These are phyloP conservation scores for Ambrosiella beaveri DNA, from an alignment of 2,329 filamentous ascomycete species.

Conservation along the genomic window DNA sequence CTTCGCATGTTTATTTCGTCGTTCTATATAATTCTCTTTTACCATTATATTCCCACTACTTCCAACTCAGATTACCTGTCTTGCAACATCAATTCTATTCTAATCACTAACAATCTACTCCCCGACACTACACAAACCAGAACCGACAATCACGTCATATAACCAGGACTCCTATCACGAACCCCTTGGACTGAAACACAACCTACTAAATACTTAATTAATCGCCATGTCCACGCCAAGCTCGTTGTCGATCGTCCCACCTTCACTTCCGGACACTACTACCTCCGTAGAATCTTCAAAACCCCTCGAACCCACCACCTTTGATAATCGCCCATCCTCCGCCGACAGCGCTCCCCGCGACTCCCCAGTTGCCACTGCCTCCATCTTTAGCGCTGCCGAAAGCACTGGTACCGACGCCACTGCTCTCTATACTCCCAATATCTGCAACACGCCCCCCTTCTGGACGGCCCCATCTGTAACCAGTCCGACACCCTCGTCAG, in stretches of 20 bases:
- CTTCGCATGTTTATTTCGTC: too few species aligned
- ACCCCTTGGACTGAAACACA: neutral
- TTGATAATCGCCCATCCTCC: neutral
- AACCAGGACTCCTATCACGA: neutral
- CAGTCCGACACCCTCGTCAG: neutral
- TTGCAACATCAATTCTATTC: too few species aligned
- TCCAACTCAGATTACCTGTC: too few species aligned
- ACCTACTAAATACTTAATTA: neutral
- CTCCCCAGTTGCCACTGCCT: conserved; percentile 3
- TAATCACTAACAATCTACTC: neutral
- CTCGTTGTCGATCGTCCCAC: conserved; percentile 5
- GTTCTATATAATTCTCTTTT: too few species aligned
- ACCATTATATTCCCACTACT: too few species aligned
- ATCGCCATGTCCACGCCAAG: conserved; percentile 5
- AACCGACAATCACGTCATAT: neutral
- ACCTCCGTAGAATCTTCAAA: neutral
- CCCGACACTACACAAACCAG: neutral
- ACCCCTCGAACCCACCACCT: neutral
- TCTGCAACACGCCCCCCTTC: conserved; percentile 9
- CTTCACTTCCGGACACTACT: neutral
- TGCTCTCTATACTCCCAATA: conserved; percentile 4
- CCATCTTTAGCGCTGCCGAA: conserved; percentile 7
- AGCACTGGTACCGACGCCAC: conserved; percentile 8
- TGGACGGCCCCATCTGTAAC: conserved; percentile 4
- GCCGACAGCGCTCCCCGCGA: neutral